Conservation (phyloP, 805 yeast species). For the Ogataea polymorpha region DNA sequence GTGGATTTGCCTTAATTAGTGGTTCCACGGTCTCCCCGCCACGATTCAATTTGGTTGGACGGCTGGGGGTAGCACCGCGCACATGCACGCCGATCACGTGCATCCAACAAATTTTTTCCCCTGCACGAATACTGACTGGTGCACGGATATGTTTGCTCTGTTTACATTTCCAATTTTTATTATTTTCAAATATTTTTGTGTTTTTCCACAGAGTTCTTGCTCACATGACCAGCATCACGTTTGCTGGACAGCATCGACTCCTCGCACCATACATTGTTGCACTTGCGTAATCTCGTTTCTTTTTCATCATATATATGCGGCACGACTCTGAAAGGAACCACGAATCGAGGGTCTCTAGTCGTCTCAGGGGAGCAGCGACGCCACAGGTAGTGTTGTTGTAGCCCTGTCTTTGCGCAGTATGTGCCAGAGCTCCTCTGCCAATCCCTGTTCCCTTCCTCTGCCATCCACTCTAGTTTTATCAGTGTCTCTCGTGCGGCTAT, state of each 20-base stretch:
- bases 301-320: slow-evolving; percentile 1
- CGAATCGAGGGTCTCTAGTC: background rate
- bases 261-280: slow-evolving; percentile 2
- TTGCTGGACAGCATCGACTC: background rate
- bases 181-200: too few relatives aligned
- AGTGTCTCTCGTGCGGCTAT: slow-evolving; percentile 3
- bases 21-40: slow-evolving; percentile 7
- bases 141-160: background rate
- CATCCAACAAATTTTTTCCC: slow-evolving; percentile 2
- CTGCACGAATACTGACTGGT: background rate
- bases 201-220: background rate
- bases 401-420: too few relatives aligned
- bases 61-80: background rate
- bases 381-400: too few relatives aligned
- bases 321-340: background rate
- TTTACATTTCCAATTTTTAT: too few relatives aligned
- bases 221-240: background rate
- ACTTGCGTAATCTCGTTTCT: slow-evolving; percentile 13
- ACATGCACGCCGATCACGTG: slow-evolving; percentile 4
- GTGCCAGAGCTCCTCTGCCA: background rate
- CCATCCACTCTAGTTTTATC: background rate
- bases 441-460: background rate
- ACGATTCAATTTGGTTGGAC: slow-evolving; percentile 8
- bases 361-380: too few relatives aligned
- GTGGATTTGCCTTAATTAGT: slow-evolving; percentile 1